phyloP scores from a whole-genome alignment of 257 asterid genomes.

The Nemophila menziesii region DNA sequence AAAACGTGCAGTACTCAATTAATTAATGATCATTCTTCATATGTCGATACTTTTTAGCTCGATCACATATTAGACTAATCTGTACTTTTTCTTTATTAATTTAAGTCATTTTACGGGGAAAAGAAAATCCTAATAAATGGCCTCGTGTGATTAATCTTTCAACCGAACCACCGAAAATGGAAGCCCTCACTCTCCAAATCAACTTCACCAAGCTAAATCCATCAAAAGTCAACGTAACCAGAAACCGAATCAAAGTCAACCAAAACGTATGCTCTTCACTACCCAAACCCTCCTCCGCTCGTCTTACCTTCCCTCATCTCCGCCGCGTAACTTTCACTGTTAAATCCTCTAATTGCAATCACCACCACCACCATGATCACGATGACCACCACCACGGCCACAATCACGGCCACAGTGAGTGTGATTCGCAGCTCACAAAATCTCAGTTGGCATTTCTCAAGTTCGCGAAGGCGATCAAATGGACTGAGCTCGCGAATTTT shows the following conservation, averaged over 20 bases:
- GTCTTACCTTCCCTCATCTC: conserved; percentile 6
- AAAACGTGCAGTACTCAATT: too few relatives aligned
- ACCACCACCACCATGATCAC: conserved; percentile 17
- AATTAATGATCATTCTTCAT: too few relatives aligned
- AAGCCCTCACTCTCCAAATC: conserved; percentile 22
- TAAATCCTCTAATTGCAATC: conserved; percentile 14
- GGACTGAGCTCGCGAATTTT: conserved; percentile 63
- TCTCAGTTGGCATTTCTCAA: conserved; percentile 48
- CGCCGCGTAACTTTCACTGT: neutral
- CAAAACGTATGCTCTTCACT: neutral
- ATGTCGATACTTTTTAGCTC: too few relatives aligned
- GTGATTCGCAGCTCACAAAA: conserved; percentile 36
- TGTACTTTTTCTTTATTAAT: neutral
- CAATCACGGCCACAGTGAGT: conserved; percentile 19
- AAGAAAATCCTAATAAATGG: conserved; percentile 7
- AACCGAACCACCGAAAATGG: conserved; percentile 19
- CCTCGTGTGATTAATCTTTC: neutral
- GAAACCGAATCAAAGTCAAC: conserved; percentile 20
- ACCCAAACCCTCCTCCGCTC: conserved; percentile 7
- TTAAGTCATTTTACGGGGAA: too few relatives aligned
- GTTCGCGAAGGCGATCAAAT: conserved; percentile 46
- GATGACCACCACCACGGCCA: conserved; percentile 21
- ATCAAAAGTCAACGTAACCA: conserved; percentile 18
- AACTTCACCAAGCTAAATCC: conserved; percentile 8
- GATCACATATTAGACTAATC: neutral